Conservation (phyloP, 75 land plant species). For the Cunninghamia lanceolata region DNA sequence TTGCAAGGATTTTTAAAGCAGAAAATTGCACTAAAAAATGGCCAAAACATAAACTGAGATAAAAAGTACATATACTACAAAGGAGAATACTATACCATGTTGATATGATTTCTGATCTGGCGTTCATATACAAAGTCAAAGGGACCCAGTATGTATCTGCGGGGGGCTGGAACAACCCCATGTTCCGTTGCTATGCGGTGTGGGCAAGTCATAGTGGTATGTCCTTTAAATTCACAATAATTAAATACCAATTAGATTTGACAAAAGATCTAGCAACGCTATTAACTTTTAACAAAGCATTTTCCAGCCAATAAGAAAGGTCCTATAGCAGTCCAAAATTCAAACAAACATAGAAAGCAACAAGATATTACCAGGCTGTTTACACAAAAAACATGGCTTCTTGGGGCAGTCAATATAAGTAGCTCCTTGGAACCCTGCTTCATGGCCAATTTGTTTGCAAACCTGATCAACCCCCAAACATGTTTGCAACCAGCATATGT, state of each 20-base stretch:
- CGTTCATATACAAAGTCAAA: slow-evolving; percentile 76
- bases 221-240: slow-evolving; percentile 54
- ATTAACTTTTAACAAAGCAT: background rate
- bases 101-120: slow-evolving; percentile 50
- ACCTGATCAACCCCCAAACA: slow-evolving; percentile 46
- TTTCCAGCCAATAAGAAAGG: background rate
- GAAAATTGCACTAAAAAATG: background rate
- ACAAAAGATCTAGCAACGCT: background rate
- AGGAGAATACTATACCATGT: slow-evolving; percentile 35
- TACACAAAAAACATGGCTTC: slow-evolving; percentile 94
- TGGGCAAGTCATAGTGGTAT: slow-evolving; percentile 92
- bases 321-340: background rate
- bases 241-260: background rate
- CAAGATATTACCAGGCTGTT: slow-evolving; percentile 70
- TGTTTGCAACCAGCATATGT: background rate
- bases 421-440: slow-evolving; percentile 95
- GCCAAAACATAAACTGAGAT: background rate
- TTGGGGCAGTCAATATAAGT: slow-evolving; percentile 93
- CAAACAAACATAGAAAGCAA: background rate
- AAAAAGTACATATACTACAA: background rate
- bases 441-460: slow-evolving; percentile 85
- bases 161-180: slow-evolving; percentile 78
- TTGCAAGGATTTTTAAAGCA: background rate
- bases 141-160: slow-evolving; percentile 38
- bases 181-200: slow-evolving; percentile 85